Evolutionary conservation across 306 rosid species (phyloP), one percentile per base, ranked within the genome.

Genomic region (Betula pendula): DNA sequence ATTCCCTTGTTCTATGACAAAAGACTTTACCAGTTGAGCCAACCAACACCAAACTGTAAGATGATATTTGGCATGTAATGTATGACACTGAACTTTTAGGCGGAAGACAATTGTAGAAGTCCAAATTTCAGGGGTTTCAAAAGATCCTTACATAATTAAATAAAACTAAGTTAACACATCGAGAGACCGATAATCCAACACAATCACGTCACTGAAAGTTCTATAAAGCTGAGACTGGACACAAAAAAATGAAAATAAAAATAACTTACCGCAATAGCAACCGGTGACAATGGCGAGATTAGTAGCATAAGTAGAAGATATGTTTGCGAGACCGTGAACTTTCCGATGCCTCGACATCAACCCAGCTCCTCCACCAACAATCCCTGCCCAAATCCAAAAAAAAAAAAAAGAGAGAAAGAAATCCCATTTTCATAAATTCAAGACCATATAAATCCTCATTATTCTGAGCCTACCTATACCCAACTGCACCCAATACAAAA

Each of bases 331-430:
- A 43, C 98, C 97, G 13, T 87, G 91, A 35, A 79, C 78, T 82
- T 82, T 90, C 33, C 97, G 83, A 84, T 95, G 90, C 86, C 89
- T 90, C 31, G 98, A 92, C 14, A 88, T 38, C 73, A 89, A 76
- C 22, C 97, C 98, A 76, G 78, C 79, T 89, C 97, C 98, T 77
- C 90, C 92, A 72, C 98, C 98, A 68, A 84, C 75, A 87, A 90
- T 48, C 71, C 97, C 98, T 89, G 89, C 77, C 47, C 75, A 80
- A 58, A 73, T 6, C 67, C 31, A 48, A 73, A 42, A 10, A 24
- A 48, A 6, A 19, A 27, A 17, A 3, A 20, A 35, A 33, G 4
- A 10, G 47, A 78, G 33, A 22, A 9, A 24, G 16, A 38, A 38
- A 38, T 56, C 33, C 20, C 12, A 20, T 24, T 56, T 27, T 33